A percentile compares a stretch with the other conserved stretches of the same genome.
Conservation (phyloP, 306 rosid genomes). For the Dryas alaskensis region DNA sequence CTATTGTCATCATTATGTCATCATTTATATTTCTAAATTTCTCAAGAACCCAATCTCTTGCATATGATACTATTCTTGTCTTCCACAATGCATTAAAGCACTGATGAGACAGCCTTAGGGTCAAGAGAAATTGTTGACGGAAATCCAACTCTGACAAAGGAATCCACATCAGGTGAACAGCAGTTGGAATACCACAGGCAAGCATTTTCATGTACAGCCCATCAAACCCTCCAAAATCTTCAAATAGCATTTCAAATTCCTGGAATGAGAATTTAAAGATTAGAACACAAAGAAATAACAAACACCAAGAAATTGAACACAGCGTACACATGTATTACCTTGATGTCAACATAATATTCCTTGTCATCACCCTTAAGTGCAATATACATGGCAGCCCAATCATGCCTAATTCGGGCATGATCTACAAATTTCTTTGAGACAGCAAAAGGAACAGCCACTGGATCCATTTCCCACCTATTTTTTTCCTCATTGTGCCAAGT, state of each 20-base stretch:
- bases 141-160: slow-evolving; percentile 78
- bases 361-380: slow-evolving; percentile 79
- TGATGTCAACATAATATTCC: slow-evolving; percentile 72
- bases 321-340: slow-evolving; percentile 43
- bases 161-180: slow-evolving; percentile 85
- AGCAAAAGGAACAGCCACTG: slow-evolving; percentile 81
- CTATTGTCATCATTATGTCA: slow-evolving; percentile 69
- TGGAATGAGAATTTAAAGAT: slow-evolving; percentile 37
- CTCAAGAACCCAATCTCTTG: slow-evolving; percentile 49
- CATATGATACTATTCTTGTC: slow-evolving; percentile 33
- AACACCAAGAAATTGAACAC: slow-evolving; percentile 25
- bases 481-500: slow-evolving; percentile 88
- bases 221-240: slow-evolving; percentile 92
- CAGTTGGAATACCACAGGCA: slow-evolving; percentile 78
- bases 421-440: slow-evolving; percentile 67
- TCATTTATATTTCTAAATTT: slow-evolving; percentile 46
- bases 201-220: slow-evolving; percentile 88
- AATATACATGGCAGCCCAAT: slow-evolving; percentile 85
- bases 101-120: slow-evolving; percentile 46
- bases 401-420: slow-evolving; percentile 78
- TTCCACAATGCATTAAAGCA: slow-evolving; percentile 61
- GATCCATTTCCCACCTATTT: slow-evolving; percentile 89
- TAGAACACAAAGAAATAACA: slow-evolving; percentile 30
- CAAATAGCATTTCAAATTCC: slow-evolving; percentile 73
- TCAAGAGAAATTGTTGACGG: slow-evolving; percentile 58